Evolutionary conservation across 2,329 filamentous ascomycete species (phyloP).

Genomic region (Trichocomaceae sp.): DNA sequence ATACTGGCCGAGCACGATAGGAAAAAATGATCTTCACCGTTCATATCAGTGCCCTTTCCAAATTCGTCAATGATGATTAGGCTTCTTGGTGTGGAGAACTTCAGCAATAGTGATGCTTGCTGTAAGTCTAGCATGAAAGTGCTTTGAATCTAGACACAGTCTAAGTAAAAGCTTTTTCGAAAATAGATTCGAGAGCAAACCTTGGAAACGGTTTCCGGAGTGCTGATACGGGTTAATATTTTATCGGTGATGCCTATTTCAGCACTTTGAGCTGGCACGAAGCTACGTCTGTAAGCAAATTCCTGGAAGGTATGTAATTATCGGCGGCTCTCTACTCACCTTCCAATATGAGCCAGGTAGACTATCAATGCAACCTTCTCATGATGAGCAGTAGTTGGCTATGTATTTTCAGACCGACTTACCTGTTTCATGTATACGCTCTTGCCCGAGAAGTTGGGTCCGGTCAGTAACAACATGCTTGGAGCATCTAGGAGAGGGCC

Average conservation of each 20-base stretch:
- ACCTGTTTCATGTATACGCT: slow-evolving; percentile 88
- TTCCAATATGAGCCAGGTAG: slow-evolving; percentile 83
- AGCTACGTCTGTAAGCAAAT: slow-evolving; percentile 47
- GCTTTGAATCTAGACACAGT: slow-evolving; percentile 47
- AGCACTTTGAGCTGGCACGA: slow-evolving; percentile 72
- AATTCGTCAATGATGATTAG: slow-evolving; percentile 93
- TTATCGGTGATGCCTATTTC: slow-evolving; percentile 84
- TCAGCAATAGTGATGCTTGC: slow-evolving; percentile 72
- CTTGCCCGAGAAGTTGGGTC: slow-evolving; percentile 94
- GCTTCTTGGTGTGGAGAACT: slow-evolving; percentile 66
- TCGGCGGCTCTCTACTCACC: slow-evolving; percentile 23
- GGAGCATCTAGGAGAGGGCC: slow-evolving; percentile 34
- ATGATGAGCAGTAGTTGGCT: not conserved
- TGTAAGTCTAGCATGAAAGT: slow-evolving; percentile 78
- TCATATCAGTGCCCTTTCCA: slow-evolving; percentile 60
- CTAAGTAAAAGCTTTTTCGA: not conserved
- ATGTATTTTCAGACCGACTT: not conserved
- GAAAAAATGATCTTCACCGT: slow-evolving; percentile 29
- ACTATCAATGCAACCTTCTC: slow-evolving; percentile 68
- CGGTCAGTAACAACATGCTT: slow-evolving; percentile 74
- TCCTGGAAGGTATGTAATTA: not conserved
- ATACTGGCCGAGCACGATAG: not conserved
- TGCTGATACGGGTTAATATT: slow-evolving; percentile 79
- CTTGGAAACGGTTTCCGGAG: slow-evolving; percentile 60
- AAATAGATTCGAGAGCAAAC: slow-evolving; percentile 20